Percentiles rank a stretch among this genome's conserved stretches.
Evolutionary conservation across 495 filamentous ascomycete species (phyloP).

Genomic region (Amniculicola lignicola): DNA sequence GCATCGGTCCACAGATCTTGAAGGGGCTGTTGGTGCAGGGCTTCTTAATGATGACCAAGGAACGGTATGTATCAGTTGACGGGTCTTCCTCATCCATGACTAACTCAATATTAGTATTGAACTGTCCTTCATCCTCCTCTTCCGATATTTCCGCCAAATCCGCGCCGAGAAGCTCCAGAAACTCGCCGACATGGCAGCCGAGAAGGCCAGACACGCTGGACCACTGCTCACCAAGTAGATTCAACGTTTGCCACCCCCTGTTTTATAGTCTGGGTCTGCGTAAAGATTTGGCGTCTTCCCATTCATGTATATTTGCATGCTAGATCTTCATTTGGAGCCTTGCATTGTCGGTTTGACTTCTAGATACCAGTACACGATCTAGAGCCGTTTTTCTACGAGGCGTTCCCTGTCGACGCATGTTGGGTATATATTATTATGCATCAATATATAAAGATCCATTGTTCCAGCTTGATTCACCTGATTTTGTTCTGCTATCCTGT

Average conservation of each 20-base stretch:
- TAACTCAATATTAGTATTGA: slow-evolving; percentile 66
- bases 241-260: neutral
- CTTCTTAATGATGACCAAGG: slow-evolving; percentile 98
- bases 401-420: too few relatives aligned
- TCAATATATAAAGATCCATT: too few relatives aligned
- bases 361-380: slow-evolving; percentile 10
- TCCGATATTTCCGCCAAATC: slow-evolving; percentile 72
- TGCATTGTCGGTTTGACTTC: neutral
- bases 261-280: neutral
- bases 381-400: slow-evolving; percentile 3
- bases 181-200: slow-evolving; percentile 56
- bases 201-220: slow-evolving; percentile 47
- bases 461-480: too few relatives aligned
- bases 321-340: neutral
- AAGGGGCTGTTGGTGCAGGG: slow-evolving; percentile 95
- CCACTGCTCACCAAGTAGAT: slow-evolving; percentile 28
- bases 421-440: too few relatives aligned
- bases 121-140: slow-evolving; percentile 80
- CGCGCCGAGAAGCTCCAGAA: slow-evolving; percentile 68
- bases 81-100: slow-evolving; percentile 15
- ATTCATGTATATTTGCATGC: slow-evolving; percentile 6
- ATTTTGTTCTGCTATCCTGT: too few relatives aligned
- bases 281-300: neutral
- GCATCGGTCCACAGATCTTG: slow-evolving; percentile 87
- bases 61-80: slow-evolving; percentile 61